A percentile compares a stretch with the other conserved stretches of the same genome.
These are phyloP conservation scores for Vicia sativa DNA, from an alignment of 306 rosid genomes.

Conservation along the genomic window DNA sequence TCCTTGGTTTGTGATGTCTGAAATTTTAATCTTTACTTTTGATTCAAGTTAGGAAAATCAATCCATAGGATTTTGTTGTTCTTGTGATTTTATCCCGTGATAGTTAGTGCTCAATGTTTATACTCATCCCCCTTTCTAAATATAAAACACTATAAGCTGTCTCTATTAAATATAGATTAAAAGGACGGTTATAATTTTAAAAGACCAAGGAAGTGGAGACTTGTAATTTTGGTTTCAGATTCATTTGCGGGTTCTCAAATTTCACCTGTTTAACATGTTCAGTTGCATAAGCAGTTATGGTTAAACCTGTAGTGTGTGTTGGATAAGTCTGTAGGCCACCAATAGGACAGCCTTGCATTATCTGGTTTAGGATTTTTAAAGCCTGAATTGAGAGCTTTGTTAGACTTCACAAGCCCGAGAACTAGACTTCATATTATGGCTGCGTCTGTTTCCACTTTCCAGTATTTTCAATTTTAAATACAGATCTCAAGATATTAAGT, in stretches of 20 bases:
- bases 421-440: not conserved
- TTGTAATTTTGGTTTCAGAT: not conserved
- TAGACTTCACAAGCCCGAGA: not conserved
- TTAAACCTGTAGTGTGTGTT: conserved; percentile 2
- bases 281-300: conserved; percentile 5
- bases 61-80: not conserved
- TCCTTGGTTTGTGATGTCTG: not conserved
- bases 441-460: conserved; percentile 16
- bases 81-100: not conserved
- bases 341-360: not conserved
- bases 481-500: not conserved
- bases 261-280: not conserved
- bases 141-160: not conserved
- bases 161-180: not conserved
- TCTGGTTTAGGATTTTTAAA: not conserved
- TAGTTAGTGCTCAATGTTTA: not conserved
- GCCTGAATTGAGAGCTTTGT: not conserved
- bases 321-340: conserved; percentile 1
- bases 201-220: not conserved
- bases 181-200: not conserved
- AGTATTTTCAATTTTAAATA: not conserved
- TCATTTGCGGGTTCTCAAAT: no score
- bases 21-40: not conserved
- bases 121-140: no score
- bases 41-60: conserved; percentile 8